These are phyloP conservation scores for Ceratocystis harringtonii DNA, from an alignment of 2,329 filamentous ascomycete species.

Conservation along the genomic window DNA sequence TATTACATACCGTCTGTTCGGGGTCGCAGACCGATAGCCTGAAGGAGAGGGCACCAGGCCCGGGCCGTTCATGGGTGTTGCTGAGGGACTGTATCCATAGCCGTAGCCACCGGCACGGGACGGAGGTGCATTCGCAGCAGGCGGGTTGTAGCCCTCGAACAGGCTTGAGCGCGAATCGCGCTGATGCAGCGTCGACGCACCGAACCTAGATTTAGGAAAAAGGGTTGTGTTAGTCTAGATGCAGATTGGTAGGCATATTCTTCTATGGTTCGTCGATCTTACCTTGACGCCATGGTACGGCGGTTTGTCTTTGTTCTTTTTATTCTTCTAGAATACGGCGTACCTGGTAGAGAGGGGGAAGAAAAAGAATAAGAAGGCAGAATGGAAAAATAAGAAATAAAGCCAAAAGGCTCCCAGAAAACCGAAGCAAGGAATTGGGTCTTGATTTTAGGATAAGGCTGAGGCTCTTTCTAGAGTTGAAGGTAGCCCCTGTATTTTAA, in stretches of 20 bases:
- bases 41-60: constrained; percentile 18
- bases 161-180: constrained; percentile 57
- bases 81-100: constrained; percentile 24
- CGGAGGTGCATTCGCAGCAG: constrained; percentile 29
- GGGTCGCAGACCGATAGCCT: constrained; percentile 52
- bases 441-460: background rate
- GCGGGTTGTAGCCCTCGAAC: constrained; percentile 55
- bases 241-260: no score
- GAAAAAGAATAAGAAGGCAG: background rate
- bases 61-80: constrained; percentile 11
- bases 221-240: background rate
- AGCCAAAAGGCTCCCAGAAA: background rate
- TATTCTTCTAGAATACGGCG: background rate
- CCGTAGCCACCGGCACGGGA: constrained; percentile 34
- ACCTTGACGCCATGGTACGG: constrained; percentile 3
- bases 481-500: constrained; percentile 1
- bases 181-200: constrained; percentile 52
- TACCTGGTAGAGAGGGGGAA: background rate
- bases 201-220: constrained; percentile 37
- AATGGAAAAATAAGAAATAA: background rate
- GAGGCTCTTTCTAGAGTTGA: background rate
- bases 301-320: background rate
- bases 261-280: background rate
- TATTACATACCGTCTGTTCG: constrained; percentile 45
- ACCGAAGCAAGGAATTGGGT: background rate